Conservation (phyloP, 140 eudicot species). For the Flaveria floridana region DNA sequence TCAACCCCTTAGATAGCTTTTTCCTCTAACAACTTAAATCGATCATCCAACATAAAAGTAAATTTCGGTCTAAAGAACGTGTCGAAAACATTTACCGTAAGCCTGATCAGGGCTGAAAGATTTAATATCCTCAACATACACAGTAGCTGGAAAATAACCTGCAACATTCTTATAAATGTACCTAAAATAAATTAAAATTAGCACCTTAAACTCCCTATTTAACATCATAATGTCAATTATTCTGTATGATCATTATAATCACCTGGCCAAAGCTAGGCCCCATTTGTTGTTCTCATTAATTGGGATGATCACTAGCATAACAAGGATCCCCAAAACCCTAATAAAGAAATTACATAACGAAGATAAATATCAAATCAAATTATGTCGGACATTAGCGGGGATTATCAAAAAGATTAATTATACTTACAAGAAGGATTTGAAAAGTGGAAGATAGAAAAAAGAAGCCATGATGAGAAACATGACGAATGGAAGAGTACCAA, state of each 20-base stretch:
- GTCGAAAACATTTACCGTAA: conserved; percentile 43
- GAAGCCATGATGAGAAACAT: conserved; percentile 24
- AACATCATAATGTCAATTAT: background rate
- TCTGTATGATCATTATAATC: background rate
- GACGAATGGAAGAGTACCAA: conserved; percentile 27
- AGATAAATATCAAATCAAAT: background rate
- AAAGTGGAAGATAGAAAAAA: conserved; percentile 24
- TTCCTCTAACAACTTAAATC: too few species aligned
- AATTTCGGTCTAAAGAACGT: too few species aligned
- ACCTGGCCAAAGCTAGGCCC: conserved; percentile 70
- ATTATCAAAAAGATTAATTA: too few species aligned
- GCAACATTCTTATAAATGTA: conserved; percentile 65
- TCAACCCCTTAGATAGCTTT: too few species aligned
- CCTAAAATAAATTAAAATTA: conserved; percentile 36
- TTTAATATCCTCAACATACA: conserved; percentile 71
- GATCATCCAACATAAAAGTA: too few species aligned
- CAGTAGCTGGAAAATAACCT: conserved; percentile 73
- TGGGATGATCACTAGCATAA: conserved; percentile 56
- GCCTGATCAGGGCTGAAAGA: conserved; percentile 75
- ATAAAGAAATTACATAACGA: conserved; percentile 7
- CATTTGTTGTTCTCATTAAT: conserved; percentile 56
- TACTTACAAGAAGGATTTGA: conserved; percentile 29
- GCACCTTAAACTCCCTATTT: conserved; percentile 2
- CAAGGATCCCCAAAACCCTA: conserved; percentile 63
- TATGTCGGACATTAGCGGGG: background rate